These are phyloP conservation scores for Mucor sp. DNA, from an alignment of 371 early-diverging fungal species.

Conservation along the genomic window DNA sequence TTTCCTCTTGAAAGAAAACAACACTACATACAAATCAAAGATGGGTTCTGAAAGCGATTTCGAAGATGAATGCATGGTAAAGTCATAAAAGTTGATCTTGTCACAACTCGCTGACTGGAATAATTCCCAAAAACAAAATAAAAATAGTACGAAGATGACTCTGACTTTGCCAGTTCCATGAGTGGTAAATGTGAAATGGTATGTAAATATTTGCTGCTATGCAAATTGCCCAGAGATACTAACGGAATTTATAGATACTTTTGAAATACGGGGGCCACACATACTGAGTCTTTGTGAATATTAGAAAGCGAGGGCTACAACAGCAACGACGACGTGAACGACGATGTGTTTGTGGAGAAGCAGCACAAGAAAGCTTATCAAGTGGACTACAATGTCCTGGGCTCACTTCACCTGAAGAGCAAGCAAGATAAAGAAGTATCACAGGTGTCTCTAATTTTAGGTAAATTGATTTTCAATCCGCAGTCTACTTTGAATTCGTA, in stretches of 20 bases:
- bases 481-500: background rate
- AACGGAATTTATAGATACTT: background rate
- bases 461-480: constrained; percentile 22
- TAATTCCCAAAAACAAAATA: background rate
- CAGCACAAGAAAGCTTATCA: constrained; percentile 42
- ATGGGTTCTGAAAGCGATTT: constrained; percentile 31
- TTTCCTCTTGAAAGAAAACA: background rate
- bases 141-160: constrained; percentile 26
- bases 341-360: constrained; percentile 37
- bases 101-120: background rate
- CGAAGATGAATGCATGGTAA: constrained; percentile 32
- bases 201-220: background rate
- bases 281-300: background rate
- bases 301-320: constrained; percentile 38
- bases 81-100: background rate
- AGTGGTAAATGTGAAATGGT: constrained; percentile 23
- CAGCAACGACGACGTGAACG: constrained; percentile 36
- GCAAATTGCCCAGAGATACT: background rate
- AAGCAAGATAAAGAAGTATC: constrained; percentile 47
- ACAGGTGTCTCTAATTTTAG: constrained; percentile 47
- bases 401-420: constrained; percentile 20
- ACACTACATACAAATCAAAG: background rate
- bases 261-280: background rate
- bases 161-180: constrained; percentile 37
- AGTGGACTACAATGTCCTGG: constrained; percentile 42